Conservation (phyloP, 257 asterid genomes). For the Nicotiana undulata region DNA sequence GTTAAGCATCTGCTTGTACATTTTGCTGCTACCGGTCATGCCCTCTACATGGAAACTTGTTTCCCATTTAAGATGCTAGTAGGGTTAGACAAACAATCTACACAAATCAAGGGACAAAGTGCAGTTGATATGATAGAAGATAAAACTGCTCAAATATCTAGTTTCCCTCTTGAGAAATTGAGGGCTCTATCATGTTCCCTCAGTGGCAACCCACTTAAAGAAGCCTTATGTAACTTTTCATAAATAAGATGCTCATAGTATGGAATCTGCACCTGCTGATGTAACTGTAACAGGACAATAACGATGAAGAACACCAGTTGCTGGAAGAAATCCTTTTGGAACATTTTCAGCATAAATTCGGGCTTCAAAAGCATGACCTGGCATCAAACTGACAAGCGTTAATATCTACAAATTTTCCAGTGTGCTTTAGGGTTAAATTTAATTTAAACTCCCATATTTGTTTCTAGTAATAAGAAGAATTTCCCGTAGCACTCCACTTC, state of each 20-base stretch:
- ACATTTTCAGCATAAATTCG: constrained; percentile 99
- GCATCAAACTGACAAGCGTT: constrained; percentile 4
- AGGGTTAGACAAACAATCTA: not conserved
- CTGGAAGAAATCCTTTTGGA: constrained; percentile 95
- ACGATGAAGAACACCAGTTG: constrained; percentile 92
- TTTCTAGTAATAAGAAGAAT: not conserved
- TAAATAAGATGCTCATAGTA: not conserved
- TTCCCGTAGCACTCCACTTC: not conserved
- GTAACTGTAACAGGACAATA: constrained; percentile 80
- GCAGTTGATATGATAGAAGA: not conserved
- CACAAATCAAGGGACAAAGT: not conserved
- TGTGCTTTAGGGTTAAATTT: not conserved
- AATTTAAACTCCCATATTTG: not conserved
- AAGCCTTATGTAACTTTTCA: not conserved
- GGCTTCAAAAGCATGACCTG: constrained; percentile 99
- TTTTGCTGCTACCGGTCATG: not conserved
- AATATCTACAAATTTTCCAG: not conserved
- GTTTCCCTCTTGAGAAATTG: not conserved
- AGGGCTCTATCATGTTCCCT: constrained; percentile 6
- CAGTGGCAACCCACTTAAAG: not conserved
- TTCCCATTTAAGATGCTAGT: not conserved
- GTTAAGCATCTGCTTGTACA: not conserved
- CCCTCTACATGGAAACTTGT: not conserved
- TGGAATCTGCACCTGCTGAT: constrained; percentile 48
- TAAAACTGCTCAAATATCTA: not conserved